Base-by-base conservation (phyloP, 768 basidiomycete genomes). In the Crassisporium funariophilum region DNA sequence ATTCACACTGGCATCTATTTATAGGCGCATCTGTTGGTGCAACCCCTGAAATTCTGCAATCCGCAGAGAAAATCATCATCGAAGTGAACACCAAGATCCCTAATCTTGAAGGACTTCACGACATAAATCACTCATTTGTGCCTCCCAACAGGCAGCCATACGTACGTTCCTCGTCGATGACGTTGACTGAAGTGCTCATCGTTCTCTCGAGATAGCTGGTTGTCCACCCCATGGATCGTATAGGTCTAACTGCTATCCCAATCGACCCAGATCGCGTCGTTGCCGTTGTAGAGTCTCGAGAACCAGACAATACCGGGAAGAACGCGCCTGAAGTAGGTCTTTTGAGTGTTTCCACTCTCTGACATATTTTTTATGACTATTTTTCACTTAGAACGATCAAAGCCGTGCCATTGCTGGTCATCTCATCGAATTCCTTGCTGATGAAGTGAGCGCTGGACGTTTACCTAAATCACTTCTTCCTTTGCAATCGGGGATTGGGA, bases 261-360 rank as follows among this genome's bases (percentile, higher is more conserved):
- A 63, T 77, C n/a, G 76, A 77, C 54, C 69, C 76, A 4, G 76
- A 76, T 49, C 71, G 76, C 16, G 71, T 77, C 16, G 65, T 75
- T 2, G 76, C 74, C 2, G 67, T 77, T 23, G 54, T 74, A 10
- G 76, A 76, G 52, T 68, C 67, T 2, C 55, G 55, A 12, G 36
- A 58, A 9, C 75, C 74, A 2, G 75, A 77, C 40, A 76, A 77
- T 54, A 77, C 76, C 3, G 72, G 74, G 5, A 27, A 57, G 3
- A 77, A 76, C 38, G 61, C 74, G 0, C 71, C 74, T 2, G 74
- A 77, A 65, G 69, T 69, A 48, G n/a, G 56, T 46, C 25, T 13
- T 35, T 42, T 45, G 20, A 12, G 7, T 21, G 12, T 38, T 15
- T 8, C 17, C 17, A 4, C 24, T 4, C 19, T 3, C 9, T 2